Percentiles rank a stretch among this genome's conserved stretches.
Evolutionary conservation across 192 early-diverging fungal species (phyloP).

Genomic region (Mortierella antarctica): DNA sequence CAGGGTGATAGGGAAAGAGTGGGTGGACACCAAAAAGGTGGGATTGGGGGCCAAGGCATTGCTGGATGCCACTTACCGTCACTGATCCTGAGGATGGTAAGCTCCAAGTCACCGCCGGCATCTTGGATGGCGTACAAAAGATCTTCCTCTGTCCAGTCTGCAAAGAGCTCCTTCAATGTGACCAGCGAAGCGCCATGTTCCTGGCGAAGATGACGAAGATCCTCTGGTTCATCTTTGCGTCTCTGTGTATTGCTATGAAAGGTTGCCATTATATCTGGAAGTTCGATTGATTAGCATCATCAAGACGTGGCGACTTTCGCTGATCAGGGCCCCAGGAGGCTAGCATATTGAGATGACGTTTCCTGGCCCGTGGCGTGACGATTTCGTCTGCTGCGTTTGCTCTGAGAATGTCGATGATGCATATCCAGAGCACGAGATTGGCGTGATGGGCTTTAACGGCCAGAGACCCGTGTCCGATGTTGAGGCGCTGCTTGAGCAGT

Average conservation of each 20-base stretch:
- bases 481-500: background rate
- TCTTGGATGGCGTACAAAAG: conserved; percentile 88
- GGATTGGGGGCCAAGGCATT: background rate
- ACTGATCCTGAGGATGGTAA: conserved; percentile 81
- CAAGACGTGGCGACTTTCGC: no score
- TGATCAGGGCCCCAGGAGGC: no score
- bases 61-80: conserved; percentile 66
- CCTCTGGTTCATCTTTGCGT: conserved; percentile 61
- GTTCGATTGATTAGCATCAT: background rate
- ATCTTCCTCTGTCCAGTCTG: conserved; percentile 91
- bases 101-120: conserved; percentile 85
- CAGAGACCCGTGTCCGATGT: no score
- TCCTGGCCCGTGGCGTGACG: no score
- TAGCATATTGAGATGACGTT: no score
- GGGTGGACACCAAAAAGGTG: background rate
- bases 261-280: conserved; percentile 23
- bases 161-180: conserved; percentile 76
- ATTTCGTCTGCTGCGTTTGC: no score
- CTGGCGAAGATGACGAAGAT: conserved; percentile 69
- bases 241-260: conserved; percentile 18
- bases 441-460: no score
- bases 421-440: no score
- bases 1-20: background rate
- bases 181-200: conserved; percentile 71
- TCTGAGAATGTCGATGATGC: no score